Evolutionary conservation across 106 monocot species (phyloP).

Genomic region (Dactylorhiza incarnata): DNA sequence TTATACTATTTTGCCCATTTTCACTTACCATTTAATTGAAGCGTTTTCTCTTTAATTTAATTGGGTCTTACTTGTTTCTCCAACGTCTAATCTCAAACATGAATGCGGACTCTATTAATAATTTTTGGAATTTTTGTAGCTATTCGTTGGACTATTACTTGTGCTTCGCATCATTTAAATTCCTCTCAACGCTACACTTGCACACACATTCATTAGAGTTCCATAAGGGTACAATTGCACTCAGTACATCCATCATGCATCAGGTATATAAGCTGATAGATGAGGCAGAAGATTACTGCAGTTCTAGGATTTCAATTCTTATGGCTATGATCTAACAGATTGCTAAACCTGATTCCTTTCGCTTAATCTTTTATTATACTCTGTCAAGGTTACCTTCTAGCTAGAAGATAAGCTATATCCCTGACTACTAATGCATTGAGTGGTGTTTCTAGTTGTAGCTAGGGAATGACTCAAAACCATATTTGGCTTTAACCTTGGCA

Average conservation of each 20-base stretch:
- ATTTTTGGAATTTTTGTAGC: not conserved
- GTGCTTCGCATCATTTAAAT: too few species aligned
- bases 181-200: too few species aligned
- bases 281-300: not conserved
- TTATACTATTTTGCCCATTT: too few species aligned
- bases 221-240: too few species aligned
- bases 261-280: not conserved
- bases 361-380: not conserved
- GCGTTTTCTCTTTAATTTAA: too few species aligned
- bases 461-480: not conserved
- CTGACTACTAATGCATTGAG: too few species aligned
- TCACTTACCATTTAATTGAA: too few species aligned
- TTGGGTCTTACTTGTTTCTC: too few species aligned
- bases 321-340: not conserved
- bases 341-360: not conserved
- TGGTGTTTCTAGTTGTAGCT: not conserved
- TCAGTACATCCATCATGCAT: too few species aligned
- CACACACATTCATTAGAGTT: too few species aligned
- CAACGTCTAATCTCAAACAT: too few species aligned
- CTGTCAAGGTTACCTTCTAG: not conserved
- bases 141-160: not conserved
- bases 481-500: not conserved
- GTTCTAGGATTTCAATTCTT: not conserved
- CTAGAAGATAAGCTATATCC: not conserved
- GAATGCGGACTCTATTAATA: too few species aligned